These are phyloP conservation scores for Bryopsis sp. DNA, from an alignment of 139 green algal species.

Conservation along the genomic window DNA sequence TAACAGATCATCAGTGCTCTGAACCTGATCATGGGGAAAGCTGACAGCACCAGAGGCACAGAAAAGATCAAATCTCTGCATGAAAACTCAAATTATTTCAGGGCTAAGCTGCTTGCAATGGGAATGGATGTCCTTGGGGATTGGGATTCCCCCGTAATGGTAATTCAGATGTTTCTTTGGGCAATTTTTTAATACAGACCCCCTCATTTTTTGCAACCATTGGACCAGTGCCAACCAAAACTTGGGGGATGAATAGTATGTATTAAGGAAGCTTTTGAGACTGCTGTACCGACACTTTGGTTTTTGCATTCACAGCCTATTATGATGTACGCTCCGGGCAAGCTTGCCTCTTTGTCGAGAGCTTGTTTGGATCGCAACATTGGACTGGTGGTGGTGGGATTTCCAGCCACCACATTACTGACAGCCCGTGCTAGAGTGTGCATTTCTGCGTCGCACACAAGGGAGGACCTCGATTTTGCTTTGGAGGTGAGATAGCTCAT, in stretches of 20 bases:
- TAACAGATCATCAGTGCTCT: slow-evolving; percentile 63
- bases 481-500: too few relatives aligned
- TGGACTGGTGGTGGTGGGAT: slow-evolving; percentile 93
- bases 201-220: too few relatives aligned
- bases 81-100: slow-evolving; percentile 91
- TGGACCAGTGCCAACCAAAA: too few relatives aligned
- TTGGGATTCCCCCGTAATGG: slow-evolving; percentile 90
- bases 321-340: slow-evolving; percentile 90
- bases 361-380: slow-evolving; percentile 61
- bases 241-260: too few relatives aligned
- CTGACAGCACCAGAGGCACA: slow-evolving; percentile 45
- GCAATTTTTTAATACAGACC: too few relatives aligned
- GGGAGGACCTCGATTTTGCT: slow-evolving; percentile 82
- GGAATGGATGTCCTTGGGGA: slow-evolving; percentile 89
- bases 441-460: slow-evolving; percentile 85
- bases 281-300: not conserved
- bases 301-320: slow-evolving; percentile 74
- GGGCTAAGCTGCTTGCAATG: slow-evolving; percentile 55
- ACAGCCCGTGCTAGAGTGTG: slow-evolving; percentile 77
- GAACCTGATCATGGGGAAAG: slow-evolving; percentile 55
- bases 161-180: too few relatives aligned
- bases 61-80: slow-evolving; percentile 79
- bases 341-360: slow-evolving; percentile 61
- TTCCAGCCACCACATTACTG: slow-evolving; percentile 88
- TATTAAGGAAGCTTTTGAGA: not conserved